These are phyloP conservation scores for Ascomycota sp. DNA, from an alignment of 2,329 filamentous ascomycete genomes.

Conservation along the genomic window DNA sequence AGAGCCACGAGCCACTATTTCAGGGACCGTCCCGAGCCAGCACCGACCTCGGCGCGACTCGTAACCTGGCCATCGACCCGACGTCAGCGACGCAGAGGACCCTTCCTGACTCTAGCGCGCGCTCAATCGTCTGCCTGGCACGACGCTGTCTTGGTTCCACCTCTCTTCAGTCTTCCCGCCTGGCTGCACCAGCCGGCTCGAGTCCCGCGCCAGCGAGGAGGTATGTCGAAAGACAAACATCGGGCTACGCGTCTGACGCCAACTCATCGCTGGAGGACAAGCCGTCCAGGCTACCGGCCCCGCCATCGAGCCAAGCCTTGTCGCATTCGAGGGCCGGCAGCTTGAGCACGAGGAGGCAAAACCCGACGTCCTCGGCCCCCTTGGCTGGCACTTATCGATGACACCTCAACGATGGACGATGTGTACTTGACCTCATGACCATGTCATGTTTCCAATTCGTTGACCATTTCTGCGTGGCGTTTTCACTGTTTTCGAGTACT, in stretches of 20 bases:
- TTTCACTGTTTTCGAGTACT: background rate
- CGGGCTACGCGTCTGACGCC: constrained; percentile 17
- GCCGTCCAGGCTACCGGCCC: constrained; percentile 17
- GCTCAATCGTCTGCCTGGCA: constrained; percentile 24
- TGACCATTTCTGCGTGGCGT: background rate
- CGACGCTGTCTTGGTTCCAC: constrained; percentile 31
- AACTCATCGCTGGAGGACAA: constrained; percentile 9
- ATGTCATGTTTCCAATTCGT: constrained; percentile 3
- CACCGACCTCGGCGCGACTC: constrained; percentile 29
- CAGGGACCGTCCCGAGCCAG: constrained; percentile 37
- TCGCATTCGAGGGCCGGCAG: constrained; percentile 24
- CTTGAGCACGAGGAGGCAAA: constrained; percentile 19
- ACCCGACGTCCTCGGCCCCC: constrained; percentile 19
- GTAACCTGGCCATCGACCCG: constrained; percentile 9
- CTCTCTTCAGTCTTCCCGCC: constrained; percentile 22
- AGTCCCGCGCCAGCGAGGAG: constrained; percentile 20
- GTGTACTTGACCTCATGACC: constrained; percentile 8
- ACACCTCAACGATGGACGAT: constrained; percentile 12
- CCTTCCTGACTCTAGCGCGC: constrained; percentile 12
- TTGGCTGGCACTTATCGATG: constrained; percentile 24
- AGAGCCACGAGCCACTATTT: constrained; percentile 28
- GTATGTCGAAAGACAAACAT: constrained; percentile 25
- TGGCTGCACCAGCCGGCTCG: constrained; percentile 18
- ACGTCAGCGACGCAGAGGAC: constrained; percentile 12
- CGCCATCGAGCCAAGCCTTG: constrained; percentile 21